These are phyloP conservation scores for Epichloe aotearoae DNA, from an alignment of 2,329 filamentous ascomycete genomes.

Conservation along the genomic window DNA sequence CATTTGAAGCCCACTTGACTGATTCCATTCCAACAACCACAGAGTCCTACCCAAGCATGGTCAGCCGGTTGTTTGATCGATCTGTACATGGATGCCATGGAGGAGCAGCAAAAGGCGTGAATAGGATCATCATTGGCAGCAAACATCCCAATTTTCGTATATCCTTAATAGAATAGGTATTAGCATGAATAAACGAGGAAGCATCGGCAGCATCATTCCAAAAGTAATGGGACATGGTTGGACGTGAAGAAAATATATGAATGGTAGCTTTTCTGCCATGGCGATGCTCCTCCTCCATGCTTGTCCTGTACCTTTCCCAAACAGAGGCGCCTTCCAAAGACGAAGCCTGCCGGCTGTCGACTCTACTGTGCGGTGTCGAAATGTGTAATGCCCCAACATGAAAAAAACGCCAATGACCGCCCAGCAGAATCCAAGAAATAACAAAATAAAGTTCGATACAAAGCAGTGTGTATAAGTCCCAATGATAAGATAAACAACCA, in stretches of 20 bases:
- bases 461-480: background rate
- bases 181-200: background rate
- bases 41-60: slow-evolving; percentile 95
- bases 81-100: slow-evolving; percentile 80
- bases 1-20: background rate
- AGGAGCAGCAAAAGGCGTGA: slow-evolving; percentile 26
- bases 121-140: background rate
- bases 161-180: background rate
- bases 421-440: background rate
- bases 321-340: background rate
- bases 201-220: background rate
- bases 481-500: background rate
- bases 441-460: background rate
- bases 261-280: background rate
- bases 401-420: background rate
- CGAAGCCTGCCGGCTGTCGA: background rate
- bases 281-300: background rate
- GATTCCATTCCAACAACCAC: slow-evolving; percentile 3
- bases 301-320: background rate
- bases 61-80: slow-evolving; percentile 90
- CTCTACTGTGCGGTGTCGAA: background rate
- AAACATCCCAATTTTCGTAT: background rate
- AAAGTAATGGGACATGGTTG: background rate
- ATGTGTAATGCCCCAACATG: background rate
- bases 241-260: background rate